phyloP scores from a whole-genome alignment of 768 basidiomycete species.

The Collybiopsis luxurians region DNA sequence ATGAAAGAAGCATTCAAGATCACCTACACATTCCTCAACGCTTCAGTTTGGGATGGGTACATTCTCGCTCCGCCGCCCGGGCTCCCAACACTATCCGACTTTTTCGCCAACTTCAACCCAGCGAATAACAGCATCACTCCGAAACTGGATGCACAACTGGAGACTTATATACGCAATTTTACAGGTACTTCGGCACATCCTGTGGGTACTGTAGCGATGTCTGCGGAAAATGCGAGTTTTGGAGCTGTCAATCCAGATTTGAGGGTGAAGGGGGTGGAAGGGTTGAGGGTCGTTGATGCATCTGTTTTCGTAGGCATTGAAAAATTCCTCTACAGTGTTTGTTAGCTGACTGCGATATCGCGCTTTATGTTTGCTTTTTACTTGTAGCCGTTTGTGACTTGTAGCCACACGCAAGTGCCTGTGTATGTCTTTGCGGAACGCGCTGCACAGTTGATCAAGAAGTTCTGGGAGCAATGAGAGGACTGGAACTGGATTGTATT shows the following conservation, averaged over 20 bases:
- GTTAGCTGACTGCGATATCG: too few species aligned
- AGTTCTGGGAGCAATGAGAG: background rate
- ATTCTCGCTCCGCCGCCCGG: conserved; percentile 18
- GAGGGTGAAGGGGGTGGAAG: conserved; percentile 28
- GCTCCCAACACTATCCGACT: conserved; percentile 13
- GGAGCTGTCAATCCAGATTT: conserved; percentile 36
- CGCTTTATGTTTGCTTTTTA: background rate
- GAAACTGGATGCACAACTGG: conserved; percentile 23
- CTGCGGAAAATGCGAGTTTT: conserved; percentile 17
- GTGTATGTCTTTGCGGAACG: conserved; percentile 9
- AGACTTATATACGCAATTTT: conserved; percentile 19
- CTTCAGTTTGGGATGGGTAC: conserved; percentile 25
- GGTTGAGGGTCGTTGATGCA: conserved; percentile 36
- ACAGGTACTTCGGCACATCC: conserved; percentile 24
- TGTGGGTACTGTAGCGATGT: conserved; percentile 28
- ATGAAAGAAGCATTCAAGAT: conserved; percentile 26
- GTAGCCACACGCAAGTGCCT: conserved; percentile 10
- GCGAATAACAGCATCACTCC: conserved; percentile 4
- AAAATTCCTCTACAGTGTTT: too few species aligned
- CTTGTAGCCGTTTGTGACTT: background rate
- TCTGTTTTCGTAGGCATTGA: conserved; percentile 28
- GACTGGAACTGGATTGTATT: too few species aligned
- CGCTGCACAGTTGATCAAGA: background rate
- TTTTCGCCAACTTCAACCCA: background rate
- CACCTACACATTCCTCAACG: conserved; percentile 23